Base-by-base conservation (phyloP, 495 filamentous ascomycete species). In the Neurospora pannonica region DNA sequence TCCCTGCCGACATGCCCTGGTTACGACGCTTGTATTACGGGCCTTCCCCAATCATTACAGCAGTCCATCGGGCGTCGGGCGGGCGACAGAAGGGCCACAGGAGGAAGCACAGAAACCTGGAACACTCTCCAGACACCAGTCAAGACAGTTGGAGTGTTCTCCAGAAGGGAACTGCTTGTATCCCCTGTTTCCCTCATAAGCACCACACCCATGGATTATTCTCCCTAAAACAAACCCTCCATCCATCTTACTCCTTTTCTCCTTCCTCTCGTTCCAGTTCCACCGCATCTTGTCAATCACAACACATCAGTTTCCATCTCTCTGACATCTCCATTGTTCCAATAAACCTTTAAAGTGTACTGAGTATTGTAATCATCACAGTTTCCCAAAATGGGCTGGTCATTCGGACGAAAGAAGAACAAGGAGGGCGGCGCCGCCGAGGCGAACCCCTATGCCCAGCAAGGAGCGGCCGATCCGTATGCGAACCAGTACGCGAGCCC, bases 401-500 rank as follows among this genome's bases (percentile, higher is more conserved):
- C 54, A 19, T 67, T 85, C 85, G 42, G 85, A 87, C 70, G 86
- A 34, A 67, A 67, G 54, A 67, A 67, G 54, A 67, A 86, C 73
- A 92, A 91, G 86, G 90, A 88, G 80, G 86, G 87, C 77, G 86
- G 84, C 2, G 82, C 89, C 36, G 75, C 84, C 38, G 73, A 77
- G n/a, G 85, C 84, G n/a, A 91, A 93, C 77, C 92, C 92, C 37
- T 94, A 94, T 78, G 92, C 91, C 67, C 87, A 92, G 79, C 85
- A 87, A 17, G 84, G 86, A 31, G 84, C 86, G 37, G 81, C 83
- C 70, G 89, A 92, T 75, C 88, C 89, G 15, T 93, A 92, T 77
- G 90, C 89, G 37, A 88, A 82, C 74, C 82, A 84, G 4, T 13
- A 75, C 24, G 36, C 24, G n/a, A 81, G 84, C 40, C 81, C 83